Percentiles rank a stretch among this genome's conserved stretches.
phyloP scores from a whole-genome alignment of 345 rosid species.

The Gossypioides kirkii region DNA sequence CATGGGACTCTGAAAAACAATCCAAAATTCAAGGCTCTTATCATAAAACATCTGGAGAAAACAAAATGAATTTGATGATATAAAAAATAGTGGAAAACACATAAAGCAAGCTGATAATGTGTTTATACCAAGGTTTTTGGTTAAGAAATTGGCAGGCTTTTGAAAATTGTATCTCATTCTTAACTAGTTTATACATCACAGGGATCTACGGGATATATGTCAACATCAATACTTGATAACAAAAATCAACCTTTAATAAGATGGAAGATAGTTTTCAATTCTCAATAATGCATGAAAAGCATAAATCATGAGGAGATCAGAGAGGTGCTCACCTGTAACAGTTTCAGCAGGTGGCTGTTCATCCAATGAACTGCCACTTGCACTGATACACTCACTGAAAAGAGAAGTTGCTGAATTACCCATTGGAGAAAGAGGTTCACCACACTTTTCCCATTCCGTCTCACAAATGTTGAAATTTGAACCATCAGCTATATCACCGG shows the following conservation, averaged over 20 bases:
- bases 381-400: slow-evolving; percentile 49
- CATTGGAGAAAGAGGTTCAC: slow-evolving; percentile 54
- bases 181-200: background rate
- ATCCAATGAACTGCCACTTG: slow-evolving; percentile 57
- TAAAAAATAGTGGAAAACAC: background rate
- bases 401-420: slow-evolving; percentile 55
- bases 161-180: background rate
- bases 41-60: slow-evolving; percentile 2
- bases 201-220: background rate
- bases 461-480: slow-evolving; percentile 41
- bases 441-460: slow-evolving; percentile 56
- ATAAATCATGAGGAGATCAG: background rate
- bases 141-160: background rate
- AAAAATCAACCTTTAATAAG: background rate
- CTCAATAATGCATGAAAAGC: background rate
- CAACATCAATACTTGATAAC: background rate
- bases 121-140: background rate
- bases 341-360: slow-evolving; percentile 38
- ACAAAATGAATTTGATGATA: background rate
- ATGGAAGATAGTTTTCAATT: background rate
- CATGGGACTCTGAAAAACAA: background rate
- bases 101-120: background rate
- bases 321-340: slow-evolving; percentile 39
- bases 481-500: slow-evolving; percentile 51
- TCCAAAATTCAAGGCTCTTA: background rate